Evolutionary conservation across 192 early-diverging fungal species (phyloP).

Genomic region (Coemansia sp.): DNA sequence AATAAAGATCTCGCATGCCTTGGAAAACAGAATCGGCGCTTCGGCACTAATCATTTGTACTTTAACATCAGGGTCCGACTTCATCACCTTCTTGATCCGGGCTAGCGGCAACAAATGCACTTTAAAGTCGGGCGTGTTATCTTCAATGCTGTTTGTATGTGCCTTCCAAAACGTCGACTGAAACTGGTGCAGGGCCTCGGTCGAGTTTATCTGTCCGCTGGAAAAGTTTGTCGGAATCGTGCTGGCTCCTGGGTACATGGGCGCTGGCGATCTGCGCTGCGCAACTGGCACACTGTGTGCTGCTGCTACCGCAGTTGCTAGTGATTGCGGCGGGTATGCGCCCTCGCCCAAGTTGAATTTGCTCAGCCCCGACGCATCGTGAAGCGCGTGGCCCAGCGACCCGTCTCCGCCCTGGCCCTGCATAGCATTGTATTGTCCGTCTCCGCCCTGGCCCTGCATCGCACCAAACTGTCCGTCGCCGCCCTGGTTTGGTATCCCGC

Average conservation of each 20-base stretch:
- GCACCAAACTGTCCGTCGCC: not conserved
- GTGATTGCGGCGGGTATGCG: conserved; percentile 33
- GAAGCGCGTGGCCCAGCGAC: conserved; percentile 17
- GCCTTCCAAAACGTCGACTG: conserved; percentile 65
- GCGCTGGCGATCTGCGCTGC: conserved; percentile 36
- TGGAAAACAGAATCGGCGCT: conserved; percentile 91
- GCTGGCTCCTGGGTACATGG: conserved; percentile 49
- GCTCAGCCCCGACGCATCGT: conserved; percentile 29
- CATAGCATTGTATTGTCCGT: not conserved
- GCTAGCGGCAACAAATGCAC: conserved; percentile 87
- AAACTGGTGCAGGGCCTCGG: conserved; percentile 51
- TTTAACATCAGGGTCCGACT: conserved; percentile 94
- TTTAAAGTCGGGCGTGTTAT: conserved; percentile 83
- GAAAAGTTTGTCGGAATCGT: conserved; percentile 54
- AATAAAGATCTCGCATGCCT: conserved; percentile 98
- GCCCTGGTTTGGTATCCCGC: conserved; percentile 16
- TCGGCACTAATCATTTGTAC: conserved; percentile 77
- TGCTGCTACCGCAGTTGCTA: conserved; percentile 35
- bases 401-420: conserved; percentile 13
- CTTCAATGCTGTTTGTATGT: conserved; percentile 63
- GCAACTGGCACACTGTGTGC: conserved; percentile 17
- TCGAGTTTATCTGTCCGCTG: conserved; percentile 51
- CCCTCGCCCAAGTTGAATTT: conserved; percentile 28
- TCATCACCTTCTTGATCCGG: conserved; percentile 98
- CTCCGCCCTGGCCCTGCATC: not conserved